Conservation (phyloP, 2,329 filamentous ascomycete species). For the Fusarium tupiense region DNA sequence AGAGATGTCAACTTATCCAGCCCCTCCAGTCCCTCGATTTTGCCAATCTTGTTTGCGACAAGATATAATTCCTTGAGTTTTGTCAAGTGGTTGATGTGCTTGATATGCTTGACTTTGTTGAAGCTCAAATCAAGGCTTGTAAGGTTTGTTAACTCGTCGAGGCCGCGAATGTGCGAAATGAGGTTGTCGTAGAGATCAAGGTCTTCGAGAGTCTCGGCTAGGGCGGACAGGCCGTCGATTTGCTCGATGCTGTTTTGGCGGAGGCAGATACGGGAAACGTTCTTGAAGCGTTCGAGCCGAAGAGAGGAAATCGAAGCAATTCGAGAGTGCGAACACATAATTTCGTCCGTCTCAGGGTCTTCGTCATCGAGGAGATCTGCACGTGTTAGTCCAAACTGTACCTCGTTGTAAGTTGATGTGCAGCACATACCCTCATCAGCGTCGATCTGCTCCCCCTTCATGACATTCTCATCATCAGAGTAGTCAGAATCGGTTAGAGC, state of each 20-base stretch:
- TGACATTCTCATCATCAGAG: conserved; percentile 74
- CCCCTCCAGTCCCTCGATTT: conserved; percentile 84
- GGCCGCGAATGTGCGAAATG: conserved; percentile 83
- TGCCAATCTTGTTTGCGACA: conserved; percentile 92
- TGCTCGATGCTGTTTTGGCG: conserved; percentile 89
- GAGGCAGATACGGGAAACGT: conserved; percentile 82
- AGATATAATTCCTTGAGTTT: conserved; percentile 88
- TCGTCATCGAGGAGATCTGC: conserved; percentile 70
- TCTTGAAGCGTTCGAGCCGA: conserved; percentile 83
- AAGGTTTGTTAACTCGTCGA: conserved; percentile 81
- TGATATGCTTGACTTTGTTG: conserved; percentile 99
- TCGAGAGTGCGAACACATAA: conserved; percentile 89
- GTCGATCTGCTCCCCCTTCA: conserved; percentile 77
- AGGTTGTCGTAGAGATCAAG: conserved; percentile 98
- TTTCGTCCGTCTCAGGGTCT: conserved; percentile 74
- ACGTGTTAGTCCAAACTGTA: conserved; percentile 24
- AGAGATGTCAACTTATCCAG: conserved; percentile 81
- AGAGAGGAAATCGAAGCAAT: conserved; percentile 81
- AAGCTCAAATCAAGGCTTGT: conserved; percentile 90
- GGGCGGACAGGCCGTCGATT: conserved; percentile 76
- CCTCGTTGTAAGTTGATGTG: not conserved
- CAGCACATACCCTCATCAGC: conserved; percentile 78
- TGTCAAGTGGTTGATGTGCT: conserved; percentile 80
- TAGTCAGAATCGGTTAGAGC: conserved; percentile 87
- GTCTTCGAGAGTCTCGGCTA: conserved; percentile 77